Evolutionary conservation across 2,329 filamentous ascomycete genomes (phyloP).

Genomic region (Neurospora sp.): DNA sequence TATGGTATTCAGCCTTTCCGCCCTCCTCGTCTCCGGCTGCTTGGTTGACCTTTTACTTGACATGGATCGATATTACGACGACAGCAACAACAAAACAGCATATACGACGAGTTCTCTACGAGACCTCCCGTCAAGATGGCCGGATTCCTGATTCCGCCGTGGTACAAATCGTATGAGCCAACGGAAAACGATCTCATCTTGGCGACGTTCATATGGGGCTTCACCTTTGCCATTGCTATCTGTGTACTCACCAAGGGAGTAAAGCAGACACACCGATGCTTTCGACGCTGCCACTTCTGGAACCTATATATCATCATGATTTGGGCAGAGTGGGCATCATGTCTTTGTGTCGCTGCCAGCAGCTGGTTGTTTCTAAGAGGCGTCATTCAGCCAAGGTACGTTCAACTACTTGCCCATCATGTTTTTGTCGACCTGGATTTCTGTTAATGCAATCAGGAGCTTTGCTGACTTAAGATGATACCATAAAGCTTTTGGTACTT

Average conservation of each 20-base stretch:
- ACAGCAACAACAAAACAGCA: not conserved
- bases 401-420: conserved; percentile 1
- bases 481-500: conserved; percentile 18
- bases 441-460: not conserved
- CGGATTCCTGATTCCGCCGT: conserved; percentile 10
- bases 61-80: not conserved
- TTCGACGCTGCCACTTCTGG: conserved; percentile 17
- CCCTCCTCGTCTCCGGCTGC: not conserved
- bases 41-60: not conserved
- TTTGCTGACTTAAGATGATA: not conserved
- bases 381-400: conserved; percentile 21
- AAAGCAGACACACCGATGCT: conserved; percentile 23
- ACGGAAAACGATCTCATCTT: conserved; percentile 8
- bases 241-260: conserved; percentile 23
- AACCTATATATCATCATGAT: conserved; percentile 29
- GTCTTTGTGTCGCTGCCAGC: conserved; percentile 20
- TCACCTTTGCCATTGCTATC: conserved; percentile 24
- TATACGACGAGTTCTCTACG: not conserved
- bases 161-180: conserved; percentile 7
- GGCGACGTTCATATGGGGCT: conserved; percentile 23
- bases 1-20: not conserved
- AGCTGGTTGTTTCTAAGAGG: conserved; percentile 25
- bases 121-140: not conserved
- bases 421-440: not conserved
- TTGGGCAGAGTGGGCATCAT: conserved; percentile 24